Evolutionary conservation across 352 stramenopile genomes (phyloP), one percentile per base, ranked within the genome.

Genomic region (Phytopythium chamaehyphon): DNA sequence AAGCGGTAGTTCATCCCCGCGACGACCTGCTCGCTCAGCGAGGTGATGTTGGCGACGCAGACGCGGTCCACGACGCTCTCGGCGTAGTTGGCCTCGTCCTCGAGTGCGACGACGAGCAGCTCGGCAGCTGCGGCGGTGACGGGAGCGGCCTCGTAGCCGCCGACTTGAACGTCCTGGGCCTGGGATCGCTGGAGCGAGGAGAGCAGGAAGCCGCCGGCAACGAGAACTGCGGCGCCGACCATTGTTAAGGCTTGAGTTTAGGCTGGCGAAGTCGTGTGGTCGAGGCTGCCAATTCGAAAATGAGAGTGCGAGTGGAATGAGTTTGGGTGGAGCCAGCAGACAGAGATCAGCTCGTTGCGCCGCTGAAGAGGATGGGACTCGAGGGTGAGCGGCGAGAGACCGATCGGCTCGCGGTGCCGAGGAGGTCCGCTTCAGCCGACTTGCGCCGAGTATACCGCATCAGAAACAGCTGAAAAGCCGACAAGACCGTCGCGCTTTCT

Each of bases 1-100:
- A 62, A 66, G 40, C 46, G 26, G 43, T 62, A 66, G 44, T 66
- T 66, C 40, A 48, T 55, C 14, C 59, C 59, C 1, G 53, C 36
- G 22, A 66, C 59, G 14, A 66, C 54, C 21, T 66, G 59, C 48
- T 57, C 21, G 21, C 26, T 35, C 15, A 66, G 40, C 6, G 26
- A 40, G 35, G 51, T 24, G 2, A 66, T 28, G 26, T 50, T 39
- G n/a, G 19, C 31, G 18, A 58, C 50, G 43, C 59, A 66, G 9
- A 62, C 36, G 23, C 40, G 43, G 12, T 49, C 42, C 18, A 43
- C 9, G 7, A 55, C 49, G 26, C 15, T 33, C 26, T 26, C 26
- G 12, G 21, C 38, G 39, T 55, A 55, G 49, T 42, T 48, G 15
- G 18, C 21, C 38, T 47, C 38, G 39, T 55, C 22, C 2, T 26